Evolutionary conservation across 768 basidiomycete genomes (phyloP), one percentile per base, ranked within the genome.

Genomic region (Lactarius indigo): DNA sequence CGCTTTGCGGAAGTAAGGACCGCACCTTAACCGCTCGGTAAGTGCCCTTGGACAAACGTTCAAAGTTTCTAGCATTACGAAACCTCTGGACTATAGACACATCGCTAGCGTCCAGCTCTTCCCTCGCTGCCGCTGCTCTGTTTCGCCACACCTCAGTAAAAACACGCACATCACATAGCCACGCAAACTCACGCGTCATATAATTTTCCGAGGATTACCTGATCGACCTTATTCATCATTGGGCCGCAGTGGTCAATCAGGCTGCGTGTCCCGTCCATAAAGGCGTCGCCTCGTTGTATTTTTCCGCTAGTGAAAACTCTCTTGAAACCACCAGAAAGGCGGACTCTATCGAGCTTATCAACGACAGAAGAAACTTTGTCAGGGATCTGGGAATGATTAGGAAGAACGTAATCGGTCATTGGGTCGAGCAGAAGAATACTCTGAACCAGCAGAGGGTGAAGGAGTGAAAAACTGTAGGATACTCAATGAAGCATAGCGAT

Each of bases 331-430:
- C 42, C 42, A 44, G 9, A 8, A 12, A 23, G n/a, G 47, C 23
- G 47, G 5, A 0, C 10, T 13, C 10, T 47, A 17, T 1, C 1
- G 47, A 12, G 1, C 0, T 23, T 23, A 5, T 47, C 2, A 23
- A 9, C 1, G n/a, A 23, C 10, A n/a, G 5, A 1, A 5, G 47
- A 3, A 5, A 47, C 0, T 2, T 0, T 10, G 0, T 1, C 2
- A 5, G 12, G 0, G 3, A 47, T 23, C 10, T 13, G 4, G n/a
- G 4, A 1, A 47, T 13, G 1, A 47, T 12, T 0, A 17, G 10
- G 15, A 39, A 15, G 47, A 10, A 12, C 1, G 47, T 12, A 0
- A 2, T 5, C 23, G 0, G 23, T 5, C 47, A n/a, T 23, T 47
- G n/a, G 5, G 2, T 47, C 10, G 47, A 13, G 1, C n/a, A 4